phyloP scores from a whole-genome alignment of 495 filamentous ascomycete genomes.

The Cercophora samala region DNA sequence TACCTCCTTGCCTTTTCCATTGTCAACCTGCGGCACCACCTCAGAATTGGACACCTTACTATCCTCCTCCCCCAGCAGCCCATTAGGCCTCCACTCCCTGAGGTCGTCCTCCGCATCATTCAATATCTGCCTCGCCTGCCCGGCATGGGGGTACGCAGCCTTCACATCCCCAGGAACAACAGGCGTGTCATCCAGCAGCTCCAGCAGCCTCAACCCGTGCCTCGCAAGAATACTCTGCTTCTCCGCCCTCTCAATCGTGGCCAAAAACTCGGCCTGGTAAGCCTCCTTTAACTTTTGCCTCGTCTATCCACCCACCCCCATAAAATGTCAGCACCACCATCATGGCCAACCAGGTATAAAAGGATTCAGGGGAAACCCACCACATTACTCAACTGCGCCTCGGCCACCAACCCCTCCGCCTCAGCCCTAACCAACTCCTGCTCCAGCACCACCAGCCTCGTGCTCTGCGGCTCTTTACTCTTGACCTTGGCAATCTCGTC shows the following conservation, averaged over 20 bases:
- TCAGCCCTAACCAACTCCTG: conserved; percentile 94
- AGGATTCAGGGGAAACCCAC: conserved; percentile 49
- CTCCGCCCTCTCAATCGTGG: conserved; percentile 89
- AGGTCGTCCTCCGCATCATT: conserved; percentile 91
- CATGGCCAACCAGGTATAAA: background rate
- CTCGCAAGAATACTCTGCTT: conserved; percentile 92
- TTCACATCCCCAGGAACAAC: conserved; percentile 81
- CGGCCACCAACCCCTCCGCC: conserved; percentile 91
- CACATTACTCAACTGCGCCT: conserved; percentile 93
- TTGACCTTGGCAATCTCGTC: conserved; percentile 90
- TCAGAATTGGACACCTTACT: background rate
- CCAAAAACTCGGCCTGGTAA: conserved; percentile 79
- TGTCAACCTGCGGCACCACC: background rate
- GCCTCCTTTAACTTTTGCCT: conserved; percentile 92
- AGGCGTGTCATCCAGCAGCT: conserved; percentile 86
- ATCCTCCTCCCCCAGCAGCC: conserved; percentile 5
- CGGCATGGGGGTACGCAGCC: conserved; percentile 58
- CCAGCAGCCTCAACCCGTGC: conserved; percentile 79
- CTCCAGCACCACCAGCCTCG: conserved; percentile 75
- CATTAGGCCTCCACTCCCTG: conserved; percentile 60
- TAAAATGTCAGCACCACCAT: conserved; percentile 17
- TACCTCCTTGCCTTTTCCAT: conserved; percentile 19
- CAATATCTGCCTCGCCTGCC: conserved; percentile 74
- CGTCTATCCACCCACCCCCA: no score
- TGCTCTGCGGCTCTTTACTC: conserved; percentile 78